Percentiles rank a stretch among this genome's conserved stretches.
phyloP scores from a whole-genome alignment of 1,284 basidiomycete genomes.

The Pseudozyma thailandica region DNA sequence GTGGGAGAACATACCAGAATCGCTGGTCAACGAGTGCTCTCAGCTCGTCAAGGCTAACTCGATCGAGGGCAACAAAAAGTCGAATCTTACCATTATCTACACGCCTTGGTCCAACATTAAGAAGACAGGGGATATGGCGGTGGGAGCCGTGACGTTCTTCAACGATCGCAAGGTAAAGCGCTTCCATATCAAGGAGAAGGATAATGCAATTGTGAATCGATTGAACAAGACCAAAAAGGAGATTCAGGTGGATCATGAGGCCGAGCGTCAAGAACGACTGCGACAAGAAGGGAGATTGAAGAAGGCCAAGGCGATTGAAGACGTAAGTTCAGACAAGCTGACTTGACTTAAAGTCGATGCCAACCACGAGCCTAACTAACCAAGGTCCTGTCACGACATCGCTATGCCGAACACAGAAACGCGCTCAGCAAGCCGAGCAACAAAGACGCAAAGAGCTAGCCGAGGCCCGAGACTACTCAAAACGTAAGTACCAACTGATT shows the following conservation, averaged over 20 bases:
- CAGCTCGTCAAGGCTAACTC: slow-evolving; percentile 98
- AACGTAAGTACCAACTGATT: too few species aligned
- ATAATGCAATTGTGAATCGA: slow-evolving; percentile 90
- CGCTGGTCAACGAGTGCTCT: slow-evolving; percentile 83
- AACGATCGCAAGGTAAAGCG: slow-evolving; percentile 76
- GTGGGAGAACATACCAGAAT: slow-evolving; percentile 87
- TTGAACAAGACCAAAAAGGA: slow-evolving; percentile 89
- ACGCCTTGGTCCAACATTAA: slow-evolving; percentile 74
- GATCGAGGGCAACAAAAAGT: slow-evolving; percentile 96
- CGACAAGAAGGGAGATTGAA: slow-evolving; percentile 51
- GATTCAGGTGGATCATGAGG: slow-evolving; percentile 83
- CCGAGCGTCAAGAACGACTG: slow-evolving; percentile 78
- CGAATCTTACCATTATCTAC: slow-evolving; percentile 91
- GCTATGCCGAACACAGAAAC: slow-evolving; percentile 25
- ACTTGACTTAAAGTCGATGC: too few species aligned
- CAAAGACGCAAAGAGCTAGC: slow-evolving; percentile 73
- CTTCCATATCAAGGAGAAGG: slow-evolving; percentile 82
- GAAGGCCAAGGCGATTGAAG: slow-evolving; percentile 53
- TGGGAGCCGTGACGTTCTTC: slow-evolving; percentile 94
- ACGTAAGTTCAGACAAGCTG: slow-evolving; percentile 42
- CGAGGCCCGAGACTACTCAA: slow-evolving; percentile 65
- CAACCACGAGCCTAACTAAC: too few species aligned
- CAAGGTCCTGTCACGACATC: not conserved
- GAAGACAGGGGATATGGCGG: slow-evolving; percentile 71
- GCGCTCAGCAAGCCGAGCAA: slow-evolving; percentile 50